Evolutionary conservation across 495 filamentous ascomycete species (phyloP), one percentile per base, ranked within the genome.

Genomic region (Penicillium paxilli): DNA sequence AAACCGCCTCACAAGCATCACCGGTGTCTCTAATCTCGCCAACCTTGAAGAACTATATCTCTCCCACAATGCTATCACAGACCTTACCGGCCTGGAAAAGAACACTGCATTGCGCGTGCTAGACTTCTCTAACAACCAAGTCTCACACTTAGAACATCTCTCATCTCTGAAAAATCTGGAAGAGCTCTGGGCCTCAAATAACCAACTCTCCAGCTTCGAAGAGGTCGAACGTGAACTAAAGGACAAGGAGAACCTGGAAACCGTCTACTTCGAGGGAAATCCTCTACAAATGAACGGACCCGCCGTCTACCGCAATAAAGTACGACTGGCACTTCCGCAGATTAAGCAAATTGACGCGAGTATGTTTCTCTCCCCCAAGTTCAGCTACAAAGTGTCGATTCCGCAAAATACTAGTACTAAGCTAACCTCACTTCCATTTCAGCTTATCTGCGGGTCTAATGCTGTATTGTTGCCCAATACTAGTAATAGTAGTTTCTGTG

Each of bases 211-310:
- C 6, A 87, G 85, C 64, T 93, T 97, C 56, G 78, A 81, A 32
- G 94, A 98, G 62, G 82, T 98, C 5, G 92, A 96, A 73, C 76
- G 80, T 51, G 84, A 91, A 70, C 72, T 98, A 47, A 79, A 66
- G 52, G 86, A 90, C 58, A 95, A 92, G 73, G 74, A 89, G 68
- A 76, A 86, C 37, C 72, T 99, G 62, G 79, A 87, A 53, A 98
- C 95, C 2, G 93, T 99, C 22, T 99, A 99, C 68, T 95, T 99
- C 63, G 94, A 99, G 70, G 92, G 91, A 0, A 97, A 96, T 63
- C 94, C 94, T 41, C 66, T 99, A 62, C 92, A 98, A 76, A 78
- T 78, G 58, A 83, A 78, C 52, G 82, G 79, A 22, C 85, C 85
- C 33, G 87, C 85, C 17, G 66, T 96, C 46, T 99, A 99, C 71